Conservation (phyloP, 805 yeast genomes). For the Teunomyces lycoperdinae region DNA sequence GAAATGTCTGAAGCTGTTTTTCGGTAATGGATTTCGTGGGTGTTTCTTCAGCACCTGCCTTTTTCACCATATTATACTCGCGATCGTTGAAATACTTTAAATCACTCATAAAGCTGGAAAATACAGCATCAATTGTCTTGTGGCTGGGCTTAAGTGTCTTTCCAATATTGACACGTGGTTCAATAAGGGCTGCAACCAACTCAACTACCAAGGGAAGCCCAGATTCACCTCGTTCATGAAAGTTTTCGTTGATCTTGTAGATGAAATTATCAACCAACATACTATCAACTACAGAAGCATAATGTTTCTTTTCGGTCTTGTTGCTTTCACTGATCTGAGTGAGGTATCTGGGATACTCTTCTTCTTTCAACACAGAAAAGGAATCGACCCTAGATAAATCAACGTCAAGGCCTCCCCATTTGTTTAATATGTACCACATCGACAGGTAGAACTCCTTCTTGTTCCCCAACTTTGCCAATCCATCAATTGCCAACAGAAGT, state of each 20-base stretch:
- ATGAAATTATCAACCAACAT: conserved; percentile 33
- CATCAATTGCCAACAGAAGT: conserved; percentile 28
- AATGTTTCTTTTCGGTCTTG: neutral
- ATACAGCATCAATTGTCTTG: conserved; percentile 28
- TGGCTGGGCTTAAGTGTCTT: conserved; percentile 20
- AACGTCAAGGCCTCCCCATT: conserved; percentile 34
- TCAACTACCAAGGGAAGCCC: conserved; percentile 23
- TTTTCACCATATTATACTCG: conserved; percentile 19
- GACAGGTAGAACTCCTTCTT: conserved; percentile 26
- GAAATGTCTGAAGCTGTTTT: conserved; percentile 20
- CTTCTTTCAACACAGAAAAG: neutral
- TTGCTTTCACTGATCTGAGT: neutral
- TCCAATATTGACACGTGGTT: conserved; percentile 15
- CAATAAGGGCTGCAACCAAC: conserved; percentile 21
- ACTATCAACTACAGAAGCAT: conserved; percentile 21
- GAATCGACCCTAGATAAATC: conserved; percentile 5
- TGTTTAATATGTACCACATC: conserved; percentile 31
- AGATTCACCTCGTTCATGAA: conserved; percentile 10
- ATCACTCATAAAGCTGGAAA: conserved; percentile 27
- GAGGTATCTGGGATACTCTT: conserved; percentile 1
- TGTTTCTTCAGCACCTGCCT: neutral
- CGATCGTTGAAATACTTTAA: conserved; percentile 27
- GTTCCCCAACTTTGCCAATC: conserved; percentile 28
- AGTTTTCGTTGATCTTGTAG: conserved; percentile 28
- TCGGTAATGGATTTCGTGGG: conserved; percentile 19